Percentiles rank a stretch among this genome's conserved stretches.
Conservation (phyloP, 1,284 basidiomycete genomes). For the Cryptococcus neoformans region DNA sequence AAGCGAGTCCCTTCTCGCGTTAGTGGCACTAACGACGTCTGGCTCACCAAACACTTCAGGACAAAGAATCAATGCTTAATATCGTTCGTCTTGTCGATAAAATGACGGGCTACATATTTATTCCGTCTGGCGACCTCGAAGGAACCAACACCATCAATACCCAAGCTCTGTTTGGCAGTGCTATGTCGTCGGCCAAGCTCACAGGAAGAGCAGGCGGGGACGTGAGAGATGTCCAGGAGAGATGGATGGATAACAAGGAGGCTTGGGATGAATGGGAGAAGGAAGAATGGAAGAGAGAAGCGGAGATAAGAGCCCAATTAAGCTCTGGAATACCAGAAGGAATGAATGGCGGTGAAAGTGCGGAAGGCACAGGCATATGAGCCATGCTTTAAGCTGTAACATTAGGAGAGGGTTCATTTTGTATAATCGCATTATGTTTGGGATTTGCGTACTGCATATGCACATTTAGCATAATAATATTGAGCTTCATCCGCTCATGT, state of each 20-base stretch:
- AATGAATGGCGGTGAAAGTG: neutral
- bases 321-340: neutral
- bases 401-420: too few relatives aligned
- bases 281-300: slow-evolving; percentile 50
- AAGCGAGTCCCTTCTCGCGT: slow-evolving; percentile 17
- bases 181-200: slow-evolving; percentile 55
- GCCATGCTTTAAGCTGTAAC: too few relatives aligned
- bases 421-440: too few relatives aligned
- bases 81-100: slow-evolving; percentile 78
- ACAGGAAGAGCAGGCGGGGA: slow-evolving; percentile 53
- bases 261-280: slow-evolving; percentile 75
- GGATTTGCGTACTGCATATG: neutral
- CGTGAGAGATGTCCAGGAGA: slow-evolving; percentile 77
- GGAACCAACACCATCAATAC: slow-evolving; percentile 61
- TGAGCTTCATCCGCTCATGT: too few relatives aligned
- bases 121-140: slow-evolving; percentile 55
- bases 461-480: neutral
- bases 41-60: slow-evolving; percentile 53
- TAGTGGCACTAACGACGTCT: neutral
- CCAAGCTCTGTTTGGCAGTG: slow-evolving; percentile 63
- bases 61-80: slow-evolving; percentile 89
- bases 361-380: too few relatives aligned
- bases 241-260: slow-evolving; percentile 77
- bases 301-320: slow-evolving; percentile 25
- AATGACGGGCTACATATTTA: slow-evolving; percentile 82